phyloP scores from a whole-genome alignment of 2,329 filamentous ascomycete species.

The Microdochium bolleyi region DNA sequence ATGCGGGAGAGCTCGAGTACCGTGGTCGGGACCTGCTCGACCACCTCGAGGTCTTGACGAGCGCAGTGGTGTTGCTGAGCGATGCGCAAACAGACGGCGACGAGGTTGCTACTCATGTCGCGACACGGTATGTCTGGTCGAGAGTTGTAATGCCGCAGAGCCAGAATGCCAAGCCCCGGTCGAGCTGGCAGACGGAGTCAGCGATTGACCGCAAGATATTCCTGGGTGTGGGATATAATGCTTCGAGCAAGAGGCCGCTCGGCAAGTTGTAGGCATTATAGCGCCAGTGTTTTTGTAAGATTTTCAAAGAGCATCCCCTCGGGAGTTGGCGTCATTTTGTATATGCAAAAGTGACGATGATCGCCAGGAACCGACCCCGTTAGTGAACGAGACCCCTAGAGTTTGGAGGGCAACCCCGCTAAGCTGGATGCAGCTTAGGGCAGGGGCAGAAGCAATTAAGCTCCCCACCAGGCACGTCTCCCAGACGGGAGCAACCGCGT shows the following conservation, averaged over 20 bases:
- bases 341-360: no score
- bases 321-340: no score
- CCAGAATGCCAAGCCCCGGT: neutral
- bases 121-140: neutral
- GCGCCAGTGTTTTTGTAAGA: no score
- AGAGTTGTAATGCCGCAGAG: neutral
- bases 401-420: neutral
- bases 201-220: neutral
- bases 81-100: neutral
- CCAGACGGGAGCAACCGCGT: neutral
- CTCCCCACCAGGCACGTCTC: neutral
- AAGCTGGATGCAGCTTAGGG: neutral
- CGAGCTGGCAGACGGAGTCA: neutral
- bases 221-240: neutral
- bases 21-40: conserved; percentile 1
- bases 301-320: no score
- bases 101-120: neutral
- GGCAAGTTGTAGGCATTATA: neutral
- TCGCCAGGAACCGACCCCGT: neutral
- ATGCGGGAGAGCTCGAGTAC: neutral
- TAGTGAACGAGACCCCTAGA: neutral
- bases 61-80: neutral
- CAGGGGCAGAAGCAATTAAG: neutral
- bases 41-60: neutral
- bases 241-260: neutral